Conservation (phyloP, 805 yeast genomes). For the Kodamaea fukazawae region DNA sequence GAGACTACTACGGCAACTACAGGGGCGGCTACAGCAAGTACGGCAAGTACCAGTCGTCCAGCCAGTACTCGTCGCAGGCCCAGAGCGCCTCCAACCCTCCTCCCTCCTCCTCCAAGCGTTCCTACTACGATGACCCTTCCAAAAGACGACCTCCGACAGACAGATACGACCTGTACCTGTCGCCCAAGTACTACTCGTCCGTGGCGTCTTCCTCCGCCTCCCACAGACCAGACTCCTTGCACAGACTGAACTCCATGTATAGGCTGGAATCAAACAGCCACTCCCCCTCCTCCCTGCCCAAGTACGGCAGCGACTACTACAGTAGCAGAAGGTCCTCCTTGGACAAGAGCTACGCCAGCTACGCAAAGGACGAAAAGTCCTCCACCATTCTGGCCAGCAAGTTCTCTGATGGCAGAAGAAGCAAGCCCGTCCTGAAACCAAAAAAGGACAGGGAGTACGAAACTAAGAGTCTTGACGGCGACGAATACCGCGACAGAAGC, state of each 20-base stretch:
- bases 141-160: conserved; percentile 17
- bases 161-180: conserved; percentile 20
- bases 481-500: no score
- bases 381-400: conserved; percentile 8
- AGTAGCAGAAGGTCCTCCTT: neutral
- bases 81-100: conserved; percentile 2
- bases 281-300: neutral
- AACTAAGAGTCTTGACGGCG: no score
- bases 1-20: conserved; percentile 16
- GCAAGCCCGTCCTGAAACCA: conserved; percentile 6
- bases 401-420: conserved; percentile 12
- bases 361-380: conserved; percentile 1
- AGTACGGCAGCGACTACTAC: neutral
- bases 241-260: no score
- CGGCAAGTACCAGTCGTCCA: conserved; percentile 12
- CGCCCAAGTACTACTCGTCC: conserved; percentile 12
- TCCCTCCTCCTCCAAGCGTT: neutral
- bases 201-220: neutral
- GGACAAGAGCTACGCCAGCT: conserved; percentile 1
- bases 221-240: neutral
- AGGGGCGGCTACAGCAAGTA: conserved; percentile 13
- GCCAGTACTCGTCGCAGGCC: conserved; percentile 1
- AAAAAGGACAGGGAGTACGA: no score
- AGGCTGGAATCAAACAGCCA: no score
- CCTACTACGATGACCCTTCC: conserved; percentile 4